Percentiles rank a stretch among this genome's conserved stretches.
Evolutionary conservation across 768 basidiomycete genomes (phyloP).

Genomic region (Rhodocollybia butyracea): DNA sequence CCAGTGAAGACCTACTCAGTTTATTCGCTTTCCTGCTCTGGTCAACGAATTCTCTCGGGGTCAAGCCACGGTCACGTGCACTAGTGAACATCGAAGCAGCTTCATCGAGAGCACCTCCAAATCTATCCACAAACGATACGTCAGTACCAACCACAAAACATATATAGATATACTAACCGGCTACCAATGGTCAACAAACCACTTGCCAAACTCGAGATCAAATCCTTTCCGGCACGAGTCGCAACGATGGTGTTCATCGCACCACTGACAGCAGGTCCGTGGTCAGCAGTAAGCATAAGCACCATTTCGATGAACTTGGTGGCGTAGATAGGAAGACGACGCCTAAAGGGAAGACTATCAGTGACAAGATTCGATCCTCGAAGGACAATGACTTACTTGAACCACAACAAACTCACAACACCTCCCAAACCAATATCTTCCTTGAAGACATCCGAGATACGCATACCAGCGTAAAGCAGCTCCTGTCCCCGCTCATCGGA

Average conservation of each 20-base stretch:
- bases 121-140: conserved; percentile 35
- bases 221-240: conserved; percentile 97
- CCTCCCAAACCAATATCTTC: conserved; percentile 96
- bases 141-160: background rate
- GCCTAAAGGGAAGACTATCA: conserved; percentile 14
- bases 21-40: conserved; percentile 90
- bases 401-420: conserved; percentile 95
- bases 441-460: conserved; percentile 98
- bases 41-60: conserved; percentile 98
- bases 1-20: conserved; percentile 58
- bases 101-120: conserved; percentile 98
- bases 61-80: conserved; percentile 87
- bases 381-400: conserved; percentile 51
- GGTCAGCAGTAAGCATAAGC: conserved; percentile 97
- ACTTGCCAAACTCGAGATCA: conserved; percentile 93
- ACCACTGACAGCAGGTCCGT: conserved; percentile 95
- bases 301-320: conserved; percentile 99
- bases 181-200: conserved; percentile 97
- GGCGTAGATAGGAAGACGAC: conserved; percentile 78
- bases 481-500: conserved; percentile 99
- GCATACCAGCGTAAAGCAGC: conserved; percentile 97
- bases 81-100: conserved; percentile 94
- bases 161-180: conserved; percentile 22
- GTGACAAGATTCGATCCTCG: conserved; percentile 9
- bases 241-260: conserved; percentile 99